Evolutionary conservation across 2,329 filamentous ascomycete genomes (phyloP).

Genomic region (Penicillium sp.): DNA sequence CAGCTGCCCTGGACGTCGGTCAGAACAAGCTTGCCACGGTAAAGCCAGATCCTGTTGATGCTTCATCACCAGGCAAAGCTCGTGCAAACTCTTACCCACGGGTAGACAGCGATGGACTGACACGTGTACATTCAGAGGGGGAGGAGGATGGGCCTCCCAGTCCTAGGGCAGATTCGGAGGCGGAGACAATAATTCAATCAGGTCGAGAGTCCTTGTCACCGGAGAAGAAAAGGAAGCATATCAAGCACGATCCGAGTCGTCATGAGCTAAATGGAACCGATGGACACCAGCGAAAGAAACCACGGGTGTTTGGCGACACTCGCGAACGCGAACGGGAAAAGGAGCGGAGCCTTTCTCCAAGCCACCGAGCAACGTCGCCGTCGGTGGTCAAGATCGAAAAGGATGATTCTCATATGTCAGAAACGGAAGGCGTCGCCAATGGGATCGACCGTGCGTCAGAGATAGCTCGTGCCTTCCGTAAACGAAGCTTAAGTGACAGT

Average conservation of each 20-base stretch:
- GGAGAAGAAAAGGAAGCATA: conserved; percentile 44
- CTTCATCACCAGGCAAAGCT: conserved; percentile 21
- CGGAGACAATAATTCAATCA: conserved; percentile 49
- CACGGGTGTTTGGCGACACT: conserved; percentile 24
- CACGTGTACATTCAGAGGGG: conserved; percentile 24
- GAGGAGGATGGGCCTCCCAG: conserved; percentile 36
- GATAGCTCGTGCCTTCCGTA: conserved; percentile 27
- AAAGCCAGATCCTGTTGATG: conserved; percentile 29
- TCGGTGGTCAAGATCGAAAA: conserved; percentile 38
- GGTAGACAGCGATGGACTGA: conserved; percentile 19
- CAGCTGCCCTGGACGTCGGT: conserved; percentile 36
- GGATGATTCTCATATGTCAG: conserved; percentile 27
- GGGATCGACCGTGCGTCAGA: conserved; percentile 10
- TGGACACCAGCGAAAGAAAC: conserved; percentile 29
- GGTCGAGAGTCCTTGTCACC: conserved; percentile 45
- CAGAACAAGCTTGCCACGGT: conserved; percentile 29
- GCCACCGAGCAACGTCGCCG: conserved; percentile 29
- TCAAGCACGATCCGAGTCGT: conserved; percentile 37
- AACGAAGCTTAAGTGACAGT: conserved; percentile 39
- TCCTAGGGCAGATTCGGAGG: conserved; percentile 47
- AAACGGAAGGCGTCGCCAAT: conserved; percentile 18
- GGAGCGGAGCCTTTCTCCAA: conserved; percentile 23
- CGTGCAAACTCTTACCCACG: conserved; percentile 13
- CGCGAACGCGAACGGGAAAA: conserved; percentile 14
- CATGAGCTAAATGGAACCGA: conserved; percentile 23